Percentiles rank a stretch among this genome's conserved stretches.
phyloP scores from a whole-genome alignment of 2,329 filamentous ascomycete species.

The Aspergillus sp. region DNA sequence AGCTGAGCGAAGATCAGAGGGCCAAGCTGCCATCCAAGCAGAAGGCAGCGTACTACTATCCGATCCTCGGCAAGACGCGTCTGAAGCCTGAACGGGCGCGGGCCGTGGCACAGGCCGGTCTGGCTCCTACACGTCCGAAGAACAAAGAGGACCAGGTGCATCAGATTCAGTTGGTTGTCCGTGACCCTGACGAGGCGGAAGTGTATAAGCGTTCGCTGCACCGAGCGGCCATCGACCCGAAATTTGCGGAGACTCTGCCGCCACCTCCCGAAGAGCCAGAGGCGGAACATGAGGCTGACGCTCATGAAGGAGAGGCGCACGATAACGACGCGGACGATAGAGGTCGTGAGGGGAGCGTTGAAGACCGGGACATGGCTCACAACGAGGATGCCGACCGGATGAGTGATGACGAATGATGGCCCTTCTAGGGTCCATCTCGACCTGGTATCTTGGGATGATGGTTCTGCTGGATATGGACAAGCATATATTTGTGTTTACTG shows the following conservation, averaged over 20 bases:
- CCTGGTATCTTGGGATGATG: not conserved
- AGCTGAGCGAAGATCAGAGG: conserved; percentile 19
- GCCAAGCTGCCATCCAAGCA: conserved; percentile 29
- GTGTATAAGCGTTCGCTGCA: conserved; percentile 47
- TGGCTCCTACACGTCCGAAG: conserved; percentile 37
- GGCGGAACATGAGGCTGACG: conserved; percentile 7
- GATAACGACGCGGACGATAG: conserved; percentile 9
- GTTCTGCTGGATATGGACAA: not conserved
- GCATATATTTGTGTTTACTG: conserved; percentile 4
- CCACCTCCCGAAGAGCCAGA: conserved; percentile 27
- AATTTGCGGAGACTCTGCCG: conserved; percentile 38
- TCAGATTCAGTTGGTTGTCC: conserved; percentile 52
- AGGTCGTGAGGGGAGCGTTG: conserved; percentile 3
- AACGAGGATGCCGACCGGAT: conserved; percentile 17
- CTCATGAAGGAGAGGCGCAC: conserved; percentile 8
- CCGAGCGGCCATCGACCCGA: conserved; percentile 46
- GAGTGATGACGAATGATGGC: conserved; percentile 20
- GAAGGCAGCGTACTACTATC: conserved; percentile 63
- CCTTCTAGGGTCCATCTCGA: not conserved
- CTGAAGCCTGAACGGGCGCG: conserved; percentile 52
- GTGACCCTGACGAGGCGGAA: conserved; percentile 52
- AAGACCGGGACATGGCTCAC: conserved; percentile 5
- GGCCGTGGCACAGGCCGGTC: conserved; percentile 42
- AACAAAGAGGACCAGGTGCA: conserved; percentile 51
- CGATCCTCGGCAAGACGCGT: conserved; percentile 56